Evolutionary conservation across 495 filamentous ascomycete species (phyloP).

Genomic region (Neurospora africana): DNA sequence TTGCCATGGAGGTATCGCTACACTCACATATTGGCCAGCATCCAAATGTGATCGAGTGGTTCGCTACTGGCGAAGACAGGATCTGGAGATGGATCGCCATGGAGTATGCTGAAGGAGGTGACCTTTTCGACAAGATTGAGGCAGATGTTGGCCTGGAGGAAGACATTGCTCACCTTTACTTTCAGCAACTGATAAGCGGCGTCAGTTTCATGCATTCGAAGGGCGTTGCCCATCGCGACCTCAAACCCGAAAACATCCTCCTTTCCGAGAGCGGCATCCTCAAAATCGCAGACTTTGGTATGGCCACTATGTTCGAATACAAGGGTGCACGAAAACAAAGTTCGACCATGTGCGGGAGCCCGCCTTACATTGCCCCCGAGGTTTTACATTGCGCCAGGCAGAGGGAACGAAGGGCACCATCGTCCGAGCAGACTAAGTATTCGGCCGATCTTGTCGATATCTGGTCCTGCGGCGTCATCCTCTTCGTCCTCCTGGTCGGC

Average conservation of each 20-base stretch:
- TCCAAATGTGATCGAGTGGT: slow-evolving; percentile 87
- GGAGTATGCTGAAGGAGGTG: slow-evolving; percentile 91
- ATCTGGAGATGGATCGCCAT: slow-evolving; percentile 98
- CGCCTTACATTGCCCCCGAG: slow-evolving; percentile 94
- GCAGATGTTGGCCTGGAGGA: slow-evolving; percentile 86
- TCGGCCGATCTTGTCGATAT: slow-evolving; percentile 79
- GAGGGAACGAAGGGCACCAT: slow-evolving; percentile 23
- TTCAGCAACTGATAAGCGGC: slow-evolving; percentile 79
- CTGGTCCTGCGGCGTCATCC: slow-evolving; percentile 93
- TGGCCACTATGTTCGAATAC: slow-evolving; percentile 87
- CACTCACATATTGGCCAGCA: slow-evolving; percentile 82
- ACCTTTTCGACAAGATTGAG: slow-evolving; percentile 99
- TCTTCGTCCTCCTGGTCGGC: slow-evolving; percentile 89
- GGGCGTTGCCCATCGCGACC: slow-evolving; percentile 78
- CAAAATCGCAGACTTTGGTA: slow-evolving; percentile 94
- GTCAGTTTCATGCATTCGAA: slow-evolving; percentile 93
- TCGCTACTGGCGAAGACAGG: slow-evolving; percentile 72
- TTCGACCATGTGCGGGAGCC: slow-evolving; percentile 86
- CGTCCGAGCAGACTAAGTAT: slow-evolving; percentile 56
- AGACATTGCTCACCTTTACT: slow-evolving; percentile 93
- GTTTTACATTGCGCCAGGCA: slow-evolving; percentile 47
- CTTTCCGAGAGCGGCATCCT: slow-evolving; percentile 73
- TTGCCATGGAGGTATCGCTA: slow-evolving; percentile 77
- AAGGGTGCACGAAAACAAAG: slow-evolving; percentile 70
- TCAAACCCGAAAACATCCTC: slow-evolving; percentile 87